Base-by-base conservation (phyloP, 2,329 filamentous ascomycete genomes). In the Pseudogymnoascus sp. region DNA sequence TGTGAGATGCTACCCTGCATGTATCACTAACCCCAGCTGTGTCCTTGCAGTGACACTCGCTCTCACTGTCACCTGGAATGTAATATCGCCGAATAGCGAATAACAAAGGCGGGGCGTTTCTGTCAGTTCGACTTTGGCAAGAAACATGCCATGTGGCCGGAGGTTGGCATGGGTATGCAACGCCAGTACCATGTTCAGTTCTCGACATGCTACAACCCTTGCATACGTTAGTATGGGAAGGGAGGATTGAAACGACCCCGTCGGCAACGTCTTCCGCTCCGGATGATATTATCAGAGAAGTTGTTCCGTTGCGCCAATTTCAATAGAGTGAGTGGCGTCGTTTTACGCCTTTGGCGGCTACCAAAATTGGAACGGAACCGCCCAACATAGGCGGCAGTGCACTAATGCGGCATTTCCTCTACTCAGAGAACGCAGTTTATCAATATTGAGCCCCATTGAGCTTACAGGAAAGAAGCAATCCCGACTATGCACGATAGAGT, bases 401-500 rank as follows among this genome's bases (percentile, higher is more conserved):
- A 55, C 45, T 4, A 12, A 18, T 55, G 45, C 45, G 27, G 27
- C 27, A 33, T 33, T 55, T 31, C 27, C 27, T 33, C 29, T 55
- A 33, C 33, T 33, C 45, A 33, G 27, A 29, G n/a, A 27, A 18
- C 27, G 27, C n/a, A 55, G n/a, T 33, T n/a, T 18, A 9, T 31
- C 45, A 33, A 55, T 55, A 55, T 55, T 55, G 45, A 55, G 21
- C 13, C 29, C 45, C 45, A 15, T 1, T 5, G 45, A 55, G 27
- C 45, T 55, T 55, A 55, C 45, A 55, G 29, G 45, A 55, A 55
- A 55, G 45, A 55, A 33, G 45, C 45, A 55, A 55, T 33, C 29
- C 29, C 8, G 8, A 55, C 45, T 18, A 55, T 55, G 29, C 45
- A 55, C 45, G 45, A 55, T 55, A 55, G 45, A 55, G 45, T 55